Base-by-base conservation (phyloP, 2,329 filamentous ascomycete genomes). In the Fusarium sp. region DNA sequence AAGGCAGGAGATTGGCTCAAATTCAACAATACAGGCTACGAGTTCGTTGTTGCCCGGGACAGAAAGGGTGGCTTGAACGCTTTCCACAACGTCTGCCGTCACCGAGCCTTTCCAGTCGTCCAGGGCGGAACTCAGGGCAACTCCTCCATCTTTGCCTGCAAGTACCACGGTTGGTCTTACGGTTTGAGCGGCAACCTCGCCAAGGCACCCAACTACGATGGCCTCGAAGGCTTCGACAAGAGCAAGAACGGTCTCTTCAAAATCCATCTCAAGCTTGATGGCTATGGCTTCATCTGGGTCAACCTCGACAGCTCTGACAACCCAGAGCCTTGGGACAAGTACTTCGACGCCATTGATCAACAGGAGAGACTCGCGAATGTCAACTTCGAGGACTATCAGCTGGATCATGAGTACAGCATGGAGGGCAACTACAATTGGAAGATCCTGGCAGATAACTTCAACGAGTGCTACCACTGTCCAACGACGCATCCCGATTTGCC, bases 81-180 rank as follows among this genome's bases (percentile, higher is more conserved):
- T 11, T 89, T 90, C 72, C 88, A 90, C 77, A 90, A 90, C 70
- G 81, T 90, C n/a, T 90, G 88, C 77, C 80, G 88, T 3, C 88
- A 90, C 72, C 81, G 88, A 5, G 88, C 88, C 11, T 90, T 85
- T 69, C 86, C 87, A 0, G 83, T 90, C 83, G 88, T 69, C 6
- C 32, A 69, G 12, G 66, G 83, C 42, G 81, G 84, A 6, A 77
- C 80, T 4, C 60, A 60, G 7, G 88, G 88, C 4, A 83, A 81
- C 25, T 82, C 83, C 16, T 82, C 79, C 44, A 83, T 90, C 18
- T 82, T 90, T 40, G 81, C 84, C 0, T 90, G 88, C 80, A 85
- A 85, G 62, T 90, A 90, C 71, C 88, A 90, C 72, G 87, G 72
- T 34, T 90, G 88, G 88, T 87, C 86, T 4, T 90, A 90, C 65